phyloP scores from a whole-genome alignment of 2,329 filamentous ascomycete genomes.

The Arthrobotrys entomopaga region DNA sequence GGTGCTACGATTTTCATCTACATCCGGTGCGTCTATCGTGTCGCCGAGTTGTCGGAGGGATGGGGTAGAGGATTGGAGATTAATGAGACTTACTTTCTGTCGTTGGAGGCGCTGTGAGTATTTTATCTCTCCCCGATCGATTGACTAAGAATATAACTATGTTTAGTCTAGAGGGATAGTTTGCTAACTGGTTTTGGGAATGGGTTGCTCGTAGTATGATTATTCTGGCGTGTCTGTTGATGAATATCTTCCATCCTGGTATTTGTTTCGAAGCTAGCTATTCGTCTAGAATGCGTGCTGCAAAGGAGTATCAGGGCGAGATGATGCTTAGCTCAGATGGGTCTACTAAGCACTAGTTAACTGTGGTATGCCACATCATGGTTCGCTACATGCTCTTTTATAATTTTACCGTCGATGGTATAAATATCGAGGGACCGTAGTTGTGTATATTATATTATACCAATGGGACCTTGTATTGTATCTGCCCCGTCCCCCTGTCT shows the following conservation, averaged over 20 bases:
- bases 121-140: background rate
- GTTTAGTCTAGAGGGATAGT: background rate
- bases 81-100: slow-evolving; percentile 69
- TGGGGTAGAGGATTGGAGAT: slow-evolving; percentile 71
- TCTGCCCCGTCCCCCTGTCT: no score
- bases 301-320: slow-evolving; percentile 24
- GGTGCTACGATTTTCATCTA: slow-evolving; percentile 73
- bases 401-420: no score
- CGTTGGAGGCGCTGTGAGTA: slow-evolving; percentile 66
- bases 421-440: no score
- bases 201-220: slow-evolving; percentile 62
- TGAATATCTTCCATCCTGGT: slow-evolving; percentile 66
- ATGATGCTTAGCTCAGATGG: slow-evolving; percentile 22
- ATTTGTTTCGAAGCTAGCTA: slow-evolving; percentile 58
- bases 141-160: background rate
- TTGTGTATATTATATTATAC: no score
- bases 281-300: slow-evolving; percentile 10
- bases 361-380: background rate
- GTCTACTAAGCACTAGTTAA: slow-evolving; percentile 6
- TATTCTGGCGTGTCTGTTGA: slow-evolving; percentile 63
- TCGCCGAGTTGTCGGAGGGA: slow-evolving; percentile 73
- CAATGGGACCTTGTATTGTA: no score
- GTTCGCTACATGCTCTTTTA: background rate
- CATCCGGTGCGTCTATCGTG: slow-evolving; percentile 72
- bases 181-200: background rate